A percentile compares a stretch with the other conserved stretches of the same genome.
Evolutionary conservation across 768 basidiomycete genomes (phyloP).

Genomic region (Mycena rebaudengoi): DNA sequence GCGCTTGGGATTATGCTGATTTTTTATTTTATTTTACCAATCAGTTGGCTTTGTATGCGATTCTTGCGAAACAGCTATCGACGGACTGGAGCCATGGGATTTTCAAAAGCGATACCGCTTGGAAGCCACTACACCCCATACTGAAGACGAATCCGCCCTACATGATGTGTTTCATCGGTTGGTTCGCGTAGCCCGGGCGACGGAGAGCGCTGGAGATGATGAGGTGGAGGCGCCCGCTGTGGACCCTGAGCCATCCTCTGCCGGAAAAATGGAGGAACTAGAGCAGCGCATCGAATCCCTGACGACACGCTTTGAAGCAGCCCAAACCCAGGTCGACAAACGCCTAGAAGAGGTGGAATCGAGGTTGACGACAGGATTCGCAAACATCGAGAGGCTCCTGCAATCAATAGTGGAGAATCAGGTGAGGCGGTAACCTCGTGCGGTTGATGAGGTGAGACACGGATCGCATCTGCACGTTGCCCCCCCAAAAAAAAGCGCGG

Average conservation of each 20-base stretch:
- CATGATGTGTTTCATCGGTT: constrained; percentile 9
- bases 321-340: constrained; percentile 1
- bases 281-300: constrained; percentile 8
- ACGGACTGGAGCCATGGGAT: constrained; percentile 9
- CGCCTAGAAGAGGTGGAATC: constrained; percentile 3
- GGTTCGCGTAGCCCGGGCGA: background rate
- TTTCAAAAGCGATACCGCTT: constrained; percentile 5
- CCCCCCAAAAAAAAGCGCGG: no score
- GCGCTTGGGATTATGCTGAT: no score
- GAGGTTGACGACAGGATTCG: constrained; percentile 1
- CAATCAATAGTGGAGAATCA: no score
- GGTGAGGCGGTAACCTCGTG: no score
- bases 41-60: constrained; percentile 18
- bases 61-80: constrained; percentile 4
- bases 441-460: no score
- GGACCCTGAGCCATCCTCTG: background rate
- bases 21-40: background rate
- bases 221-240: background rate
- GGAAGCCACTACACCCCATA: background rate
- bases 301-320: constrained; percentile 5
- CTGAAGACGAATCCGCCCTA: background rate
- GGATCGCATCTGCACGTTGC: no score
- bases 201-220: background rate
- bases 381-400: constrained; percentile 14
- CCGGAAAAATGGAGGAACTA: constrained; percentile 6